Evolutionary conservation across 345 rosid species (phyloP).

Genomic region (Arabidopsis thaliana): DNA sequence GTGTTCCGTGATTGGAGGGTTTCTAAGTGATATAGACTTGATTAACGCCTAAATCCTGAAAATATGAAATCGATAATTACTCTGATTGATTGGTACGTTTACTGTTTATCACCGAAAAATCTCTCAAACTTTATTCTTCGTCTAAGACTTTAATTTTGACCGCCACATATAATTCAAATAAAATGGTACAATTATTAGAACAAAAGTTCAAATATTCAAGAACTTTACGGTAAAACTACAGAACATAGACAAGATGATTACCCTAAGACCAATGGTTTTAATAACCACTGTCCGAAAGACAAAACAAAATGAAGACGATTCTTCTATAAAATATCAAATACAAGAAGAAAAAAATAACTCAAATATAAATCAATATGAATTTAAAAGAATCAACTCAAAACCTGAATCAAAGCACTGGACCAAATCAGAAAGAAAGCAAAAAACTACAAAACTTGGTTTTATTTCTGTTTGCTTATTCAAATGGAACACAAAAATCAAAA

Average conservation of each 20-base stretch:
- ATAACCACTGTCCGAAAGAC: not conserved
- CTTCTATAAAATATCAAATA: not conserved
- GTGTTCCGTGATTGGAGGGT: constrained; percentile 32
- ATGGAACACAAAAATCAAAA: not conserved
- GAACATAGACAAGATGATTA: constrained; percentile 5
- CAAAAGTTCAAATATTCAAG: not conserved
- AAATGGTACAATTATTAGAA: constrained; percentile 19
- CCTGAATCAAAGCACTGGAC: not conserved
- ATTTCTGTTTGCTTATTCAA: not conserved
- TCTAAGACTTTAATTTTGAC: constrained; percentile 11
- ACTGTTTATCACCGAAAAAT: not conserved
- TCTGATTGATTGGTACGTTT: constrained; percentile 26
- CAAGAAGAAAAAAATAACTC: not conserved
- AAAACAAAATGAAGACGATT: not conserved
- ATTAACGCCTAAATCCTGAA: constrained; percentile 5
- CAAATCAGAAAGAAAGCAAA: not conserved
- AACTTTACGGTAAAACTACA: constrained; percentile 18
- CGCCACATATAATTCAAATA: not conserved
- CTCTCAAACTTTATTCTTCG: not conserved
- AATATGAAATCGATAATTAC: constrained; percentile 15
- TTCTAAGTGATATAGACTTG: not conserved
- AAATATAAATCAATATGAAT: no score
- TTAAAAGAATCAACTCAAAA: not conserved
- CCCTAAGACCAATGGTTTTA: not conserved
- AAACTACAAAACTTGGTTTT: not conserved